These are phyloP conservation scores for Apocynum venetum DNA, from an alignment of 257 asterid species.

Conservation along the genomic window DNA sequence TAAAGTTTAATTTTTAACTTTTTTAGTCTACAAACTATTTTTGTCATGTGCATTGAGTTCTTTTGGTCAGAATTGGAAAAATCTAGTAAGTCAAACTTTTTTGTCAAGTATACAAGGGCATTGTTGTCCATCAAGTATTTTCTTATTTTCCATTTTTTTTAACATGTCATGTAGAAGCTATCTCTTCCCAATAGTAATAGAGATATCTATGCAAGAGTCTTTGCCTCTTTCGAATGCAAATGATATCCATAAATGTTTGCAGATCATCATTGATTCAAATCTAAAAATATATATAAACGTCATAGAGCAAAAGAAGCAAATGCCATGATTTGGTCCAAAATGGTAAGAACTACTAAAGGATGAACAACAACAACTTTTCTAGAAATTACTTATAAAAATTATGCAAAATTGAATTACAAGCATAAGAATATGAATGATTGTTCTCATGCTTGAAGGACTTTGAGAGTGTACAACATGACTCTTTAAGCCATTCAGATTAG, in stretches of 20 bases:
- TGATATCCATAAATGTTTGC: slow-evolving; percentile 16
- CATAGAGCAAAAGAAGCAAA: slow-evolving; percentile 4
- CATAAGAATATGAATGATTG: background rate
- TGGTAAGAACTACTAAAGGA: slow-evolving; percentile 7
- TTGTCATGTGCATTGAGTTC: too few relatives aligned
- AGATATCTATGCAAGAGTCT: slow-evolving; percentile 9
- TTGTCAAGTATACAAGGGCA: too few relatives aligned
- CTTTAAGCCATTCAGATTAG: slow-evolving; percentile 41
- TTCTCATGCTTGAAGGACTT: slow-evolving; percentile 43
- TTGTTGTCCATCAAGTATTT: too few relatives aligned
- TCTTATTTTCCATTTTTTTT: too few relatives aligned
- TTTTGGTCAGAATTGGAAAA: too few relatives aligned
- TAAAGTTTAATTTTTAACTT: too few relatives aligned
- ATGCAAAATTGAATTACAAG: background rate
- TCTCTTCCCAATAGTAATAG: background rate
- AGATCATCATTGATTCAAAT: slow-evolving; percentile 12
- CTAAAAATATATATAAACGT: slow-evolving; percentile 8
- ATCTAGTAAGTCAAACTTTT: too few relatives aligned
- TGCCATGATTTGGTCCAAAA: slow-evolving; percentile 17
- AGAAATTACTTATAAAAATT: slow-evolving; percentile 8
- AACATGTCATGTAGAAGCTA: too few relatives aligned
- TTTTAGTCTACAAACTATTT: too few relatives aligned
- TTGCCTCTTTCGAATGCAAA: slow-evolving; percentile 1
- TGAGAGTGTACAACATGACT: slow-evolving; percentile 50
- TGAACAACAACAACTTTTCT: slow-evolving; percentile 13